Base-by-base conservation (phyloP, 129 eudicot genomes). In the Solidago caesia region DNA sequence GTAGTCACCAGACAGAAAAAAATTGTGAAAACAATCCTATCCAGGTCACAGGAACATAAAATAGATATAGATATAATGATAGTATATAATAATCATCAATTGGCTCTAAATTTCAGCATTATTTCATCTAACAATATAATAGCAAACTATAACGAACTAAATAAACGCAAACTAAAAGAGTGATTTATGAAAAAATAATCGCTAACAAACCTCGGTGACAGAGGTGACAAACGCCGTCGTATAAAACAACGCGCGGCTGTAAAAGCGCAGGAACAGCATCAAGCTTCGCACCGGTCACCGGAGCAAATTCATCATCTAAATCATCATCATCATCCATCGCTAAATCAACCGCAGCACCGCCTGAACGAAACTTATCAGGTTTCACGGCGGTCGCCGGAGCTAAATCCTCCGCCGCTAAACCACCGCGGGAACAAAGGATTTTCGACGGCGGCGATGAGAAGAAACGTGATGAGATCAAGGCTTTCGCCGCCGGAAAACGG, bases 211-310 rank as follows among this genome's bases (percentile, higher is more conserved):
- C 97, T 45, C 69, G 68, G 74, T 95, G 99, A 74, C 99, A 91
- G 71, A 95, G 96, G 82, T 82, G 99, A 76, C 99, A 95, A 43
- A 95, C 97, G 64, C 96, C 97, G 57, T 95, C 99, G 69, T 81
- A 95, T 4, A 95, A 65, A 62, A 95, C 90, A 68, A 95, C 97
- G 13, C 99, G 83, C 4, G 89, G 94, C 85, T 83, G 96, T 14
- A 95, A 91, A 52, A 81, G 79, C 62, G 72, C 60, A 7, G 91
- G 92, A 7, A 67, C 55, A 13, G 69, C 61, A 55, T 21, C 26
- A 27, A 77, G 58, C 75, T 77, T 75, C 26, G 76, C 68, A 21
- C 42, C 74, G 16, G 80, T 62, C 0, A 68, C 48, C 51, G 86
- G 43, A 42, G 48, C 65, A 44, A 48, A 46, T 1, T 66, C 70